Base-by-base conservation (phyloP, 176 grass and related monocot genomes). In the Tillandsia leiboldiana region DNA sequence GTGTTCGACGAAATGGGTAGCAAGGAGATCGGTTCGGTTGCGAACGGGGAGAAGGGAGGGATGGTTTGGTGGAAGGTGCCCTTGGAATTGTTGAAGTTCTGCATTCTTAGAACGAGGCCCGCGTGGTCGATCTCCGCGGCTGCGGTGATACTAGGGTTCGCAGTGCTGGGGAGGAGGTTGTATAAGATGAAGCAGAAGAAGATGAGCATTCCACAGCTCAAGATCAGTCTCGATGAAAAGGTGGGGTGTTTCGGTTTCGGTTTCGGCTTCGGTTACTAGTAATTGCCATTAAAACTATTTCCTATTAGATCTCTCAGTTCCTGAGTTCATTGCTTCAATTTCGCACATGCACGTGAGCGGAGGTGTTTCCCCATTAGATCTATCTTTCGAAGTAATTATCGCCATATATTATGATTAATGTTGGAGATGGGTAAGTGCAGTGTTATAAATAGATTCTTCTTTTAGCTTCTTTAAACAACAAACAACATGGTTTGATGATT, bases 91-190 rank as follows among this genome's bases (percentile, higher is more conserved):
- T 71, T 99, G 63, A 81, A 79, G 4, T 77, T 93, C 65, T 93
- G 69, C 79, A 73, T 63, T 72, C 72, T 78, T 51, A 82, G 87
- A 9, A 79, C 79, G 47, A 83, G 77, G 81, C 88, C 84, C 65
- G 70, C 75, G 51, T 99, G 94, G 90, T 90, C 90, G 11, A 64
- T 99, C 78, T 86, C 87, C 6, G 64, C 90, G n/a, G 90, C 77
- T 47, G 68, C 88, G 8, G 87, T 87, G 62, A 70, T 99, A 62
- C 77, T 99, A 47, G 94, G 94, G 9, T 63, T 93, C 72, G 78
- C 78, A 12, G 67, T 99, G 64, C 78, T 99, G 9, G 87, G 84
- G 17, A 84, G 84, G n/a, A 91, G 85, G 12, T 54, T 93, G 14
- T 81, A 86, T 77, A 77, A 71, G 76, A 82, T 85, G 80, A 76